phyloP scores from a whole-genome alignment of 305 asterid species.

The Solanum aculeatissimum region DNA sequence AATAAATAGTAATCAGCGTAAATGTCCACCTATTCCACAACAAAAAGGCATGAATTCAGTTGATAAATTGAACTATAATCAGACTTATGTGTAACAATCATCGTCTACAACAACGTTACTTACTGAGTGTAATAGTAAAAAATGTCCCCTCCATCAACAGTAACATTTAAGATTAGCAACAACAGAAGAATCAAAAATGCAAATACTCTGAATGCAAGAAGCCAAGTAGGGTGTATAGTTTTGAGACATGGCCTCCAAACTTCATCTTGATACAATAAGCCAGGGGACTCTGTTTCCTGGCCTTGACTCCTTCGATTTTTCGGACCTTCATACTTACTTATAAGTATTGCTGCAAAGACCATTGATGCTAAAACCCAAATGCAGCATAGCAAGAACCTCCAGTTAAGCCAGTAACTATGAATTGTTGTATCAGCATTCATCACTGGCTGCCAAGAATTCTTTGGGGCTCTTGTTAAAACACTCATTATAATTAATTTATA shows the following conservation, averaged over 20 bases:
- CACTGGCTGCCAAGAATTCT: constrained; percentile 79
- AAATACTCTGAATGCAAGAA: constrained; percentile 49
- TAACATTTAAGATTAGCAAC: constrained; percentile 59
- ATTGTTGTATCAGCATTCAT: constrained; percentile 56
- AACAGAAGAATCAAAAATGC: constrained; percentile 69
- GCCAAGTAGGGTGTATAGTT: constrained; percentile 78
- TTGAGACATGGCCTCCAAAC: constrained; percentile 81
- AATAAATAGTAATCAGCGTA: constrained; percentile 61
- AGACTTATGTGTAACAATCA: neutral
- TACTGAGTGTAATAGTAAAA: constrained; percentile 91
- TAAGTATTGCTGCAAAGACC: constrained; percentile 56
- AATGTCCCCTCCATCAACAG: constrained; percentile 62
- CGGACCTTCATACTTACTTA: constrained; percentile 48
- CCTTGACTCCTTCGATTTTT: constrained; percentile 9
- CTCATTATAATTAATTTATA: constrained; percentile 24
- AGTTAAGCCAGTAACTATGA: constrained; percentile 73
- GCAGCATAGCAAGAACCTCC: constrained; percentile 74
- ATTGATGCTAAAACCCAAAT: constrained; percentile 55
- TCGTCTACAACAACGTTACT: constrained; percentile 1
- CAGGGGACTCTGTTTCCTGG: constrained; percentile 21
- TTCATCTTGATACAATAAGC: constrained; percentile 73
- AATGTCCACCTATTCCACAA: constrained; percentile 73
- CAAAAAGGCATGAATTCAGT: neutral
- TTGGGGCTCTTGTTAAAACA: constrained; percentile 60
- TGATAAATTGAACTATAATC: neutral